phyloP scores from a whole-genome alignment of 129 eudicot species.

The Oenanthe sinensis region DNA sequence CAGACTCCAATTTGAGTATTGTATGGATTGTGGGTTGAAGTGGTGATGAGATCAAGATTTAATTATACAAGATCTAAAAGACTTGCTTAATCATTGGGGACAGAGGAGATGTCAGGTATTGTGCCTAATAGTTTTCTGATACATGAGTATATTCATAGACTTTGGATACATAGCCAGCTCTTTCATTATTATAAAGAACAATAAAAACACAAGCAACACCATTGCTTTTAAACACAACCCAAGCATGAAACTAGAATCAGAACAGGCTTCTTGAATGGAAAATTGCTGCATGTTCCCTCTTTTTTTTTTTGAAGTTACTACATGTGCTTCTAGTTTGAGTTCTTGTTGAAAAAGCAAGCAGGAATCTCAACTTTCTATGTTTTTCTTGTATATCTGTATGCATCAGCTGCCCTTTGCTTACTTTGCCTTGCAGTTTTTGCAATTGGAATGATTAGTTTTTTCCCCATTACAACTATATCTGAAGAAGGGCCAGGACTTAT shows the following conservation, averaged over 20 bases:
- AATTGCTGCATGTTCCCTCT: background rate
- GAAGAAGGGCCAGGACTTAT: too few relatives aligned
- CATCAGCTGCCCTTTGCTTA: background rate
- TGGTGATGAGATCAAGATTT: background rate
- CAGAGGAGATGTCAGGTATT: background rate
- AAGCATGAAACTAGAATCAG: conserved; percentile 8
- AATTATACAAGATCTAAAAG: background rate
- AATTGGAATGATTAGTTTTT: conserved; percentile 28
- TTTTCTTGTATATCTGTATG: background rate
- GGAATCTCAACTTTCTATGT: conserved; percentile 14
- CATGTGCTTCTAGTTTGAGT: background rate
- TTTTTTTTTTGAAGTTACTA: too few relatives aligned
- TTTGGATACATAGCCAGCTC: background rate
- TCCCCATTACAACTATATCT: too few relatives aligned
- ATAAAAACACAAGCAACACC: background rate
- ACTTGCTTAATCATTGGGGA: background rate
- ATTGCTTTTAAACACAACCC: background rate
- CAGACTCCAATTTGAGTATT: too few relatives aligned
- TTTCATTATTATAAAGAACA: background rate
- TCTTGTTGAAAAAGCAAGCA: conserved; percentile 4
- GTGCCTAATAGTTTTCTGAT: background rate
- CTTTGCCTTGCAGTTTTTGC: conserved; percentile 22
- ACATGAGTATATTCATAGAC: background rate
- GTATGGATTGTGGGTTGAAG: too few relatives aligned
- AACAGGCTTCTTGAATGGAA: background rate